A percentile compares a stretch with the other conserved stretches of the same genome.
These are phyloP conservation scores for Centaurea solstitialis DNA, from an alignment of 129 eudicot genomes.

Conservation along the genomic window DNA sequence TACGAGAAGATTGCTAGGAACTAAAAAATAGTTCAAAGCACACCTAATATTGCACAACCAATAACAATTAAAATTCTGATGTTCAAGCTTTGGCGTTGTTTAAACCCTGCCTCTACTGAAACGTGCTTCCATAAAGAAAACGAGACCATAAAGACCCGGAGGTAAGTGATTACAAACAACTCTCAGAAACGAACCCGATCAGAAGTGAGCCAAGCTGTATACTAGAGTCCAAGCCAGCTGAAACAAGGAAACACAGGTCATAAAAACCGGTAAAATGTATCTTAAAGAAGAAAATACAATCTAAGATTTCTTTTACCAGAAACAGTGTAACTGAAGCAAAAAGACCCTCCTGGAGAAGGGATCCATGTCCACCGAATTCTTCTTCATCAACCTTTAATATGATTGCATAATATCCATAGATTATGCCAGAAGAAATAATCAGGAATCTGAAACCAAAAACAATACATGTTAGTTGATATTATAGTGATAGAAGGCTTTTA, in stretches of 20 bases:
- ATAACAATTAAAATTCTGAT: not conserved
- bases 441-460: constrained; percentile 58
- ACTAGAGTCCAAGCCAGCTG: constrained; percentile 98
- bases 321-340: constrained; percentile 90
- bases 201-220: constrained; percentile 96
- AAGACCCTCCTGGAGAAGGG: constrained; percentile 98
- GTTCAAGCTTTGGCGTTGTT: not conserved
- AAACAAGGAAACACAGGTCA: constrained; percentile 4
- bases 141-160: not conserved
- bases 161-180: not conserved
- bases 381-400: constrained; percentile 89
- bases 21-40: not conserved
- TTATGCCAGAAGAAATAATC: constrained; percentile 73
- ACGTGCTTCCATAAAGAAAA: not conserved
- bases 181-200: constrained; percentile 12
- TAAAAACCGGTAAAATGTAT: not conserved
- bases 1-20: not conserved
- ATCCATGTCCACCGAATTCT: constrained; percentile 95
- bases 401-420: constrained; percentile 81
- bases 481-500: too few relatives aligned
- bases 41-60: not conserved
- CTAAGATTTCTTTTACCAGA: constrained; percentile 52
- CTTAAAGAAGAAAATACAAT: not conserved
- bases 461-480: not conserved
- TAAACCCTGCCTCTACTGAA: not conserved